Base-by-base conservation (phyloP, 192 early-diverging fungal species). In the Pilaira anomala region DNA sequence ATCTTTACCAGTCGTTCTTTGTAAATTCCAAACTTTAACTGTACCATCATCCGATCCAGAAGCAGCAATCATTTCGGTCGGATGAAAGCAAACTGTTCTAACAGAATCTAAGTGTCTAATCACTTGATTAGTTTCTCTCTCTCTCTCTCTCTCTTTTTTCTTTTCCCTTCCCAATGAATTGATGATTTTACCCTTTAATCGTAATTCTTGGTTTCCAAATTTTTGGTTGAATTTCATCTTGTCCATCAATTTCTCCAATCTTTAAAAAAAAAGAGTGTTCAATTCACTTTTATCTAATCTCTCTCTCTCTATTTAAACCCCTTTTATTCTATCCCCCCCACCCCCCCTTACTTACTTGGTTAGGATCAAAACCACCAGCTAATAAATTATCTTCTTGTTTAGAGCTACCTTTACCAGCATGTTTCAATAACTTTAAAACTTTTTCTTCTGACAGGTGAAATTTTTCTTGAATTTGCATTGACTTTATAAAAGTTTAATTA, bases 41-140 rank as follows among this genome's bases (percentile, higher is more conserved):
- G 91, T 93, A 11, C 82, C 80, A 71, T 94, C 93, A 63, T 94
- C 93, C 7, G 88, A 89, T 18, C 85, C 89, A 8, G 91, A 84
- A 25, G 88, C 63, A 22, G 93, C 63, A 0, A 81, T 52, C 28
- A 73, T 73, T 16, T 87, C 77, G 6, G 55, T 74, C 11, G 83
- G 78, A 53, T 89, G 78, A 30, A 87, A 92, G 16, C 69, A 67
- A 18, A 90, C 58, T 7, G 83, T 50, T 48, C 90, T 78, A 3
- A 92, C 82, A 3, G 84, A 70, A 63, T 92, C 90, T 9, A 91
- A 69, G 60, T 92, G 90, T 57, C 88, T 90, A 74, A 24, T 29
- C 8, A 22, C 22, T 36, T 7, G 36, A n/a, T 7, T 30, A 7
- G 1, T 55, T 11, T 30, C 39, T 45, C 3, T 3, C 5, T 45